Base-by-base conservation (phyloP, 2,329 filamentous ascomycete genomes). In the Huntiella moniliformis region DNA sequence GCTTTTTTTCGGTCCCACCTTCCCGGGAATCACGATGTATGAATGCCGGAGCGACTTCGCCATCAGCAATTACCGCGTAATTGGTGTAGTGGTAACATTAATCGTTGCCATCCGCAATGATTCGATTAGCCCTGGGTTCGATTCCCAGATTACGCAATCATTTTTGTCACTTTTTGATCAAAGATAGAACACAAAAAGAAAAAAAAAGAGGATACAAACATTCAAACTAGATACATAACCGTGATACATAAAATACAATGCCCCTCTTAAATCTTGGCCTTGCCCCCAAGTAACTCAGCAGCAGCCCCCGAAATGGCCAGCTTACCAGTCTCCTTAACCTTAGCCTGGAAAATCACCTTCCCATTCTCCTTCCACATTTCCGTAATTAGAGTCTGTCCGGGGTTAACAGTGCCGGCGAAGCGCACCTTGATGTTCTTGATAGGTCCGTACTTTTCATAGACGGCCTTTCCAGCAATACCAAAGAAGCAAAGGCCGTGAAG, bases 401-500 rank as follows among this genome's bases (percentile, higher is more conserved):
- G 86, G 48, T 87, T 61, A 10, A 94, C 86, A 7, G 82, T 77
- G 47, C 86, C 85, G 1, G 84, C 84, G 60, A 94, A 94, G 52
- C 86, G 71, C 17, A 92, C 86, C 71, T 94, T 94, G 67, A 94
- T 78, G 66, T 86, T 93, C 70, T 82, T 84, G 66, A 82, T 86
- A 40, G 73, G 64, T 3, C 91, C 91, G 56, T 78, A 96, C 52
- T 70, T 79, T 63, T 85, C 74, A 60, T 87, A 81, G 35, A 98
- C 77, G 50, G 88, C 86, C 71, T 94, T 95, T 53, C 80, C 84
- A 12, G 83, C 79, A 53, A 96, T 76, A 54, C 91, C 91, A 57
- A 98, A 88, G 60, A 79, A 91, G 73, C 86, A 94, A 34, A 98
- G 75, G n/a, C 91, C 91, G 67, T 98, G 91, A 45, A 98, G 70